Evolutionary conservation across 2,329 filamentous ascomycete species (phyloP).

Genomic region (Aspergillus novofumigatus): DNA sequence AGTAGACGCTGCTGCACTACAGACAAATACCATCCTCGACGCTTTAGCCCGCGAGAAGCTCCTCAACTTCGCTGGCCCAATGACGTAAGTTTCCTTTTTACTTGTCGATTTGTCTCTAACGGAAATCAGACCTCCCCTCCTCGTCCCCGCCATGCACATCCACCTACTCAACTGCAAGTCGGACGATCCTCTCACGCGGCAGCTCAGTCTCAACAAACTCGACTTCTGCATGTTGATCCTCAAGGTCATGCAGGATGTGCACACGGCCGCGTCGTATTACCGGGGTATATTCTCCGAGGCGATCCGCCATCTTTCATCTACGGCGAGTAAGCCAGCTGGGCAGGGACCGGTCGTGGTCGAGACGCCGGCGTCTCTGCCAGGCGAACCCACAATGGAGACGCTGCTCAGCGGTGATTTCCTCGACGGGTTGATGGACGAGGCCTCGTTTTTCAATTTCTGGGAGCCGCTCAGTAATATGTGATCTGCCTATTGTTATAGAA

Average conservation of each 20-base stretch:
- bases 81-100: slow-evolving; percentile 16
- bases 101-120: not conserved
- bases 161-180: slow-evolving; percentile 25
- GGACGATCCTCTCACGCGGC: slow-evolving; percentile 11
- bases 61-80: slow-evolving; percentile 18
- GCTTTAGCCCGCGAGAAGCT: slow-evolving; percentile 21
- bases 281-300: slow-evolving; percentile 9
- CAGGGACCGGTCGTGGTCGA: not conserved
- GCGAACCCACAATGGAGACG: not conserved
- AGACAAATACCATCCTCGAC: slow-evolving; percentile 25
- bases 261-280: slow-evolving; percentile 9
- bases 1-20: slow-evolving; percentile 23
- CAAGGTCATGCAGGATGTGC: slow-evolving; percentile 18
- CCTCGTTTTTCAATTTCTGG: slow-evolving; percentile 6
- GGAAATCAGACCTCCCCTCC: slow-evolving; percentile 7
- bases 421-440: slow-evolving; percentile 4
- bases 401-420: slow-evolving; percentile 4
- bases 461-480: slow-evolving; percentile 4
- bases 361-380: not conserved
- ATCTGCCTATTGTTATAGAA: not conserved
- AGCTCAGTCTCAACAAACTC: slow-evolving; percentile 18
- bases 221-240: slow-evolving; percentile 21
- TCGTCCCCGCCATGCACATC: slow-evolving; percentile 24
- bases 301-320: slow-evolving; percentile 6
- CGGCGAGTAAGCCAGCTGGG: not conserved